Conservation (phyloP, 768 basidiomycete genomes). For the Suillus ampliporus region DNA sequence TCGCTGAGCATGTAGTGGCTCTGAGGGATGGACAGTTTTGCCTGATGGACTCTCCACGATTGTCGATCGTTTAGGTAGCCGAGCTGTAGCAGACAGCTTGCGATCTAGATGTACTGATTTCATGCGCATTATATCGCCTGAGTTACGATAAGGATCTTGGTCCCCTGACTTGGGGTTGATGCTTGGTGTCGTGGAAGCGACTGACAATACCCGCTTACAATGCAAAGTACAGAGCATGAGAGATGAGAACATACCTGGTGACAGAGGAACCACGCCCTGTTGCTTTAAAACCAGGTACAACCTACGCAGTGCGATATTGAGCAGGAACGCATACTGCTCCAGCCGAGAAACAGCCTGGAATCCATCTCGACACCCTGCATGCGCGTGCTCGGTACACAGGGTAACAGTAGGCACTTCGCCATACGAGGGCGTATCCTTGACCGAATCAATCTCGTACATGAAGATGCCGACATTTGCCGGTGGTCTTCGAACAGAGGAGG, state of each 20-base stretch:
- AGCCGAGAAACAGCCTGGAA: conserved; percentile 93
- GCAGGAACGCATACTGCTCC: conserved; percentile 96
- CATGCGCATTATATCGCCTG: conserved; percentile 91
- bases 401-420: conserved; percentile 76
- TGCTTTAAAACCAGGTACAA: conserved; percentile 87
- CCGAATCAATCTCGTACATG: conserved; percentile 73
- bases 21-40: conserved; percentile 78
- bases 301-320: conserved; percentile 93
- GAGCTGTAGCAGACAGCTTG: conserved; percentile 92
- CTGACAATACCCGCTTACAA: conserved; percentile 23
- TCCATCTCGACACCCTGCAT: conserved; percentile 67
- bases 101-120: conserved; percentile 94
- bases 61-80: conserved; percentile 91
- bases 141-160: conserved; percentile 84
- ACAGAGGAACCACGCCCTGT: conserved; percentile 86
- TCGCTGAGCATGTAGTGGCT: conserved; percentile 55
- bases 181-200: conserved; percentile 39
- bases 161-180: conserved; percentile 41
- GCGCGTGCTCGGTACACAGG: conserved; percentile 80
- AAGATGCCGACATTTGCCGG: conserved; percentile 85
- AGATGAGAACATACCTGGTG: conserved; percentile 60
- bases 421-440: conserved; percentile 71
- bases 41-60: conserved; percentile 95
- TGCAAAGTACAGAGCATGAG: conserved; percentile 12
- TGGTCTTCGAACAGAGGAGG: conserved; percentile 69